Percentiles rank a stretch among this genome's conserved stretches.
phyloP scores from a whole-genome alignment of 2,329 filamentous ascomycete genomes.

The Fusarium abutilonis region DNA sequence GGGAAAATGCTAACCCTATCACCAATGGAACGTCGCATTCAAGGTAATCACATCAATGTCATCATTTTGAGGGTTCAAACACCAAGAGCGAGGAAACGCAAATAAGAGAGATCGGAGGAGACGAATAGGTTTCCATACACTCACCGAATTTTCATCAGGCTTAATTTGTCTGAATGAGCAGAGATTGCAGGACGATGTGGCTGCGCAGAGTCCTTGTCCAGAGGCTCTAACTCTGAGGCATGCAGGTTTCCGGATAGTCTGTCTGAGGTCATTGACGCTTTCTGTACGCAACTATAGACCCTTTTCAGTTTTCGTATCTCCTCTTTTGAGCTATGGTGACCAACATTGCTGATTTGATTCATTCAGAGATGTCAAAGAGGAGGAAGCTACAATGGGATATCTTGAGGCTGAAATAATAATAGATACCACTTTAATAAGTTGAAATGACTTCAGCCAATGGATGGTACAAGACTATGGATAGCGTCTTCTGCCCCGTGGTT shows the following conservation, averaged over 20 bases:
- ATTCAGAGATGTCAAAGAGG: neutral
- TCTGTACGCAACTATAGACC: slow-evolving; percentile 9
- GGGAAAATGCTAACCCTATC: neutral
- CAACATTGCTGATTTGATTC: neutral
- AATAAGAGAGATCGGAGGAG: neutral
- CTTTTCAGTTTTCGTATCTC: slow-evolving; percentile 8
- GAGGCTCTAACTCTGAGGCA: slow-evolving; percentile 9
- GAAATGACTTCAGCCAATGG: neutral
- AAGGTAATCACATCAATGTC: neutral
- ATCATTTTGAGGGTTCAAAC: neutral
- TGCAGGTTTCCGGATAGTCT: slow-evolving; percentile 30
- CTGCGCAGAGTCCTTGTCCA: slow-evolving; percentile 5
- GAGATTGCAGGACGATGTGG: slow-evolving; percentile 19
- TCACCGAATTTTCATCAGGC: neutral
- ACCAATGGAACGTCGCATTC: slow-evolving; percentile 15
- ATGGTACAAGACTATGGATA: neutral
- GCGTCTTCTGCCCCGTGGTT: neutral
- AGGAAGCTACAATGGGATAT: neutral
- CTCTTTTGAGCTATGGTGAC: neutral
- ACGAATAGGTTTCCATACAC: too few relatives aligned
- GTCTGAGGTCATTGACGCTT: slow-evolving; percentile 18
- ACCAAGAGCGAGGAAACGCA: neutral
- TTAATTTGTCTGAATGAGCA: neutral
- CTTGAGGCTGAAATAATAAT: slow-evolving; percentile 18
- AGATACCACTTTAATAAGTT: slow-evolving; percentile 6